Evolutionary conservation across 768 basidiomycete species (phyloP).

Genomic region (Terana coerulea): DNA sequence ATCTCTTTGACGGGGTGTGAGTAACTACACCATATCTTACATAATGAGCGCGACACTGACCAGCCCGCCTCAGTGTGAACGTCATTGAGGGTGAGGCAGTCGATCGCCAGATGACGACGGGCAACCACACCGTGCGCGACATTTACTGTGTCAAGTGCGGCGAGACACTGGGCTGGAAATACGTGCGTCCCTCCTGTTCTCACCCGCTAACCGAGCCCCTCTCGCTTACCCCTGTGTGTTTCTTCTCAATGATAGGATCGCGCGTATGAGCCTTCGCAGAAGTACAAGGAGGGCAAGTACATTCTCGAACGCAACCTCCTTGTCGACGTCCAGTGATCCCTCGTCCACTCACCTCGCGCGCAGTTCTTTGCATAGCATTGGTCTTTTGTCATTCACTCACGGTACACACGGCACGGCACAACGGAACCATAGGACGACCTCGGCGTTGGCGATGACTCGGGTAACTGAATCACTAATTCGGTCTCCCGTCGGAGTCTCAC

Average conservation of each 20-base stretch:
- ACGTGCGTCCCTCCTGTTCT: slow-evolving; percentile 51
- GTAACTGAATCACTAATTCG: too few relatives aligned
- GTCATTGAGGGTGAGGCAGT: slow-evolving; percentile 84
- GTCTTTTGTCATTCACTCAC: too few relatives aligned
- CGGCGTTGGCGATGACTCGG: too few relatives aligned
- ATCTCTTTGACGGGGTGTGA: slow-evolving; percentile 92
- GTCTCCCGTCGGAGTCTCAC: too few relatives aligned
- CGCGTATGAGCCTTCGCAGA: slow-evolving; percentile 86
- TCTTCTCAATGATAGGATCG: slow-evolving; percentile 58
- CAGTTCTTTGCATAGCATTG: too few relatives aligned
- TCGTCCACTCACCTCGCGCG: slow-evolving; percentile 4
- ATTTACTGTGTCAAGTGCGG: slow-evolving; percentile 92
- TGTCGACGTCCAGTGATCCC: slow-evolving; percentile 71
- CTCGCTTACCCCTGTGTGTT: background rate
- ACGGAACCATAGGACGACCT: too few relatives aligned
- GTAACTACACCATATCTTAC: slow-evolving; percentile 28
- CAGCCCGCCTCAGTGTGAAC: slow-evolving; percentile 66
- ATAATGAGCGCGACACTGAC: slow-evolving; percentile 10
- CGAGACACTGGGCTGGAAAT: slow-evolving; percentile 94
- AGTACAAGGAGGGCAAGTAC: slow-evolving; percentile 98
- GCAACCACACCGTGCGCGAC: slow-evolving; percentile 93
- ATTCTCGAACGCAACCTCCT: slow-evolving; percentile 94
- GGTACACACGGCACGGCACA: too few relatives aligned
- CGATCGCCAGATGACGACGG: slow-evolving; percentile 96
- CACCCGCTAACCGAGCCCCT: background rate